Evolutionary conservation across 1,284 basidiomycete genomes (phyloP), one percentile per base, ranked within the genome.

Genomic region (Microbotryum lychnidis-dioicae): DNA sequence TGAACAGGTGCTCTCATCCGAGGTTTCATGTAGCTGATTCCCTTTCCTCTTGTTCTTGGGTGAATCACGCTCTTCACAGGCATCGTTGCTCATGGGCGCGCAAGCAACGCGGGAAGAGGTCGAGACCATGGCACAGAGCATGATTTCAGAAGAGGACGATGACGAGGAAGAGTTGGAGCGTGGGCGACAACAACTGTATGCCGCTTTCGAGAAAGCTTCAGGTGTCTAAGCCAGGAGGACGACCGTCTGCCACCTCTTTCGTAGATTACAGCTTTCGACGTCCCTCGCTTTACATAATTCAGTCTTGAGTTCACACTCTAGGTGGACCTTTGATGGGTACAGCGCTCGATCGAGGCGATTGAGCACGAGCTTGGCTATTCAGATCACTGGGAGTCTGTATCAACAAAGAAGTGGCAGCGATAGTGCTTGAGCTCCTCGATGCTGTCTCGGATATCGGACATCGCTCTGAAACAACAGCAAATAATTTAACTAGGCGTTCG

Each of bases 81-180:
- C 60, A 12, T 44, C 44, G 27, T 56, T 69, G 8, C 53, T 64
- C 23, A 23, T 62, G 31, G 65, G 63, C 27, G 46, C 57, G 5
- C 61, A 60, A 27, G 57, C 48, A 3, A 58, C 59, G 1, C 37
- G 50, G 21, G 67, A 65, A 1, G 70, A 72, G 53, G 56, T 69
- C 25, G 64, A 68, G 44, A 29, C 45, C 29, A 61, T 72, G 21
- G 56, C 62, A 46, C 47, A 60, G 50, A 58, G 57, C 52, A 72
- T 72, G 71, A 61, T 64, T 53, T 64, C 63, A 25, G 68, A 70
- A 48, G 66, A 68, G 27, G 71, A 70, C 25, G 66, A 70, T 29
- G 70, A 71, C 54, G 70, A 71, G 47, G 64, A 67, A 37, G 57
- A 59, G 20, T 60, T 69, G 45, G 70, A 71, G 51, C 63, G 55